Conservation (phyloP, 805 yeast species). For the Babjeviella inositovora region DNA sequence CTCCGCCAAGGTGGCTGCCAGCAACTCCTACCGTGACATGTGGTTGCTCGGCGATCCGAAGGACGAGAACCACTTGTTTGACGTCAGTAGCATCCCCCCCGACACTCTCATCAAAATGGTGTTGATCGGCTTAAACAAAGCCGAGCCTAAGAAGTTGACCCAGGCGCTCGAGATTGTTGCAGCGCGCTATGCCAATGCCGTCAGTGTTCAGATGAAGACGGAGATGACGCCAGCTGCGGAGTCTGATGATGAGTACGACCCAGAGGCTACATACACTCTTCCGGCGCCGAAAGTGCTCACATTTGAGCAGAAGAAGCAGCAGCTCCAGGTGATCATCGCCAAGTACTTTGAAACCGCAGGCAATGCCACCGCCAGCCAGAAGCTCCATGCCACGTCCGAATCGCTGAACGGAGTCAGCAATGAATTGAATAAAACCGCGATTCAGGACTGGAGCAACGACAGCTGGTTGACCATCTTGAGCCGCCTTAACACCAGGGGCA, state of each 20-base stretch:
- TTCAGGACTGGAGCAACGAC: constrained; percentile 34
- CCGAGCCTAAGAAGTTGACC: constrained; percentile 32
- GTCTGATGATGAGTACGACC: constrained; percentile 14
- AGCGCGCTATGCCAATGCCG: constrained; percentile 41
- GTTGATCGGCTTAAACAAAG: constrained; percentile 43
- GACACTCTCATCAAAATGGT: constrained; percentile 52
- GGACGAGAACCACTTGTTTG: constrained; percentile 46
- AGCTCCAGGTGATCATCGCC: constrained; percentile 37
- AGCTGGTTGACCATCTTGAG: constrained; percentile 68
- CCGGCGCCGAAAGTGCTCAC: constrained; percentile 43
- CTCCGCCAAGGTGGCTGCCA: too few relatives aligned
- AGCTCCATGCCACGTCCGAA: constrained; percentile 7
- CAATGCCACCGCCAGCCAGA: constrained; percentile 1
- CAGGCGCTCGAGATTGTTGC: constrained; percentile 57
- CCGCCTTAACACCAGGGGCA: constrained; percentile 74
- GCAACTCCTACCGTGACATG: constrained; percentile 39
- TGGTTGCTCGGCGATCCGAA: constrained; percentile 49
- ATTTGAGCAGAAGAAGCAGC: constrained; percentile 36
- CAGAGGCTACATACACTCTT: constrained; percentile 27
- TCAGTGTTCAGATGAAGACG: constrained; percentile 9
- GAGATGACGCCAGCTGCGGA: constrained; percentile 8
- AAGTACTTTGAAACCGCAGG: constrained; percentile 24
- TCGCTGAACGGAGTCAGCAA: constrained; percentile 13
- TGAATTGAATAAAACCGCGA: constrained; percentile 43
- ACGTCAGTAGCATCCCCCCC: constrained; percentile 52